Evolutionary conservation across 1,284 basidiomycete species (phyloP).

Genomic region (Tetrapyrgos nigripes): DNA sequence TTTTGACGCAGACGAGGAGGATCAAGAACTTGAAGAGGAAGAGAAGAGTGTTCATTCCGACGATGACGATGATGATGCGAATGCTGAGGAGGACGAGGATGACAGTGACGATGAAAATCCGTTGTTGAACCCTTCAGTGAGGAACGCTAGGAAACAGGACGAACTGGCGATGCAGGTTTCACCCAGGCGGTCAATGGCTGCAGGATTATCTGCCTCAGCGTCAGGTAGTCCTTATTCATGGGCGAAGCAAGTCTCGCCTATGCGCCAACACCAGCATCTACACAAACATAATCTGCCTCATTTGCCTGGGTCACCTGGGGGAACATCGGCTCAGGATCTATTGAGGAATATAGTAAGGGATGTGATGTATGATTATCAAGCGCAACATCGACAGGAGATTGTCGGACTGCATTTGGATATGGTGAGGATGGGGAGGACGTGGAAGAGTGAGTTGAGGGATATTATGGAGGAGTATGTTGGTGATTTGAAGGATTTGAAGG

Average conservation of each 20-base stretch:
- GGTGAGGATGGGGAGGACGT: conserved; percentile 67
- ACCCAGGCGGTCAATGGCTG: conserved; percentile 51
- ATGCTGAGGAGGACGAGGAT: conserved; percentile 22
- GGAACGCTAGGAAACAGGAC: conserved; percentile 2
- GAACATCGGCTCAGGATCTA: conserved; percentile 60
- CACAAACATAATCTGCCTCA: conserved; percentile 49
- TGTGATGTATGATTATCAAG: conserved; percentile 73
- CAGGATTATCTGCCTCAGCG: conserved; percentile 20
- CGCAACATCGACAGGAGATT: conserved; percentile 71
- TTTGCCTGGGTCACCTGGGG: conserved; percentile 28
- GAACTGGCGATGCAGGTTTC: conserved; percentile 65
- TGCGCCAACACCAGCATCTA: conserved; percentile 23
- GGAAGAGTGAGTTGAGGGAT: conserved; percentile 72
- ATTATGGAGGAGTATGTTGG: conserved; percentile 65
- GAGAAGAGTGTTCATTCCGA: conserved; percentile 29
- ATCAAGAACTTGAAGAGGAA: conserved; percentile 23
- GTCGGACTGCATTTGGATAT: conserved; percentile 75
- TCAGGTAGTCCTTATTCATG: not conserved
- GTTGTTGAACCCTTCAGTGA: not conserved
- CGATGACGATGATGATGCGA: not conserved
- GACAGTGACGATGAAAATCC: conserved; percentile 17
- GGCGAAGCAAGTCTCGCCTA: not conserved
- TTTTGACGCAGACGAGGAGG: conserved; percentile 35
- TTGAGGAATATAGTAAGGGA: conserved; percentile 68
- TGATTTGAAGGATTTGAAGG: conserved; percentile 57